Base-by-base conservation (phyloP, 495 filamentous ascomycete genomes). In the Tuber borchii region DNA sequence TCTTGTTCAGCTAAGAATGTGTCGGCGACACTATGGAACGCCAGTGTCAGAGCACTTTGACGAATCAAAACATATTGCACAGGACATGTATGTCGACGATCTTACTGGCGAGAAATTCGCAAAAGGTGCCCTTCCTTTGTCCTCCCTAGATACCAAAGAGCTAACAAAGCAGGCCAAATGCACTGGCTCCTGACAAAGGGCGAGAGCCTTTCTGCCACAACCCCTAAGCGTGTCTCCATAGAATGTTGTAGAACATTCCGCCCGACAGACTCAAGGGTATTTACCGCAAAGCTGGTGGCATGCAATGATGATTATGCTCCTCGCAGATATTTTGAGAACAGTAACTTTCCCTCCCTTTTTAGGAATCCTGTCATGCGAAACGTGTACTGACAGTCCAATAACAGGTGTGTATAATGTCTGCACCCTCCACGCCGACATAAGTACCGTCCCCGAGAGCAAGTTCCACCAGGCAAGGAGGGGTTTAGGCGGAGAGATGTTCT, bases 11-110 rank as follows among this genome's bases (percentile, higher is more conserved):
- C 74, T 82, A 31, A 74, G 80, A 39, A 74, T 76, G 70, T 42
- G 77, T n/a, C 80, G 80, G 12, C 74, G 76, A 2, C 76, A 76
- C 42, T 82, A 81, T 43, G 80, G 80, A 9, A 71, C 69, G 39
- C 69, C 9, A 10, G 51, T 61, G n/a, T 61, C 51, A 31, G 51
- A 61, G 1, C 51, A 61, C 51, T 61, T 26, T 61, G 51, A 61
- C 10, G 51, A 61, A n/a, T 31, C 9, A 0, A 26, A 31, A 9
- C 51, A 61, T 16, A 31, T 2, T 16, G 22, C n/a, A 3, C n/a
- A 61, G n/a, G 51, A 61, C 2, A 61, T 31, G 51, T 61, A 61
- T 22, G 2, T 31, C n/a, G 51, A 61, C 51, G 51, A 61, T 31
- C 51, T 61, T 73, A 71, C 22, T 40, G 76, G 73, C 10, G 12